Percentiles rank a stretch among this genome's conserved stretches.
phyloP scores from a whole-genome alignment of 345 rosid species.

The Geranium brycei region DNA sequence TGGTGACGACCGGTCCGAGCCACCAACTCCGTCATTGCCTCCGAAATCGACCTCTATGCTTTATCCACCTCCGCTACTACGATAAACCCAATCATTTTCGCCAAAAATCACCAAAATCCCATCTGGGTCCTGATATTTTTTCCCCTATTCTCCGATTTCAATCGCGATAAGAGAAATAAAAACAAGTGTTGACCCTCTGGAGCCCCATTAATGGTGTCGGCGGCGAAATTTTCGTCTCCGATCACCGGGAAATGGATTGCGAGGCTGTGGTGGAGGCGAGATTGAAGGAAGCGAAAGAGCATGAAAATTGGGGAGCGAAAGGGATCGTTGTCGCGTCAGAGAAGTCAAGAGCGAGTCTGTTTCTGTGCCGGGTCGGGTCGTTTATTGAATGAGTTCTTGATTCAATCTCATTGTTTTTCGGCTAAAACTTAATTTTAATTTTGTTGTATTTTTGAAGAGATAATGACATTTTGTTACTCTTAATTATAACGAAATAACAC shows the following conservation, averaged over 20 bases:
- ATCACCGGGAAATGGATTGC: not conserved
- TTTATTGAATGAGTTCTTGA: no score
- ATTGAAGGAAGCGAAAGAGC: not conserved
- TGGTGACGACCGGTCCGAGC: slow-evolving; percentile 43
- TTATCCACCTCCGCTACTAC: not conserved
- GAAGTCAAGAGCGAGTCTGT: not conserved
- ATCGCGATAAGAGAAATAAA: not conserved
- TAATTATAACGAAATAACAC: no score
- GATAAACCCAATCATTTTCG: not conserved
- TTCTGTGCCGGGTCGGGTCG: not conserved
- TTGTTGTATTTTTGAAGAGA: no score
- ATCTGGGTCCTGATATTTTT: not conserved
- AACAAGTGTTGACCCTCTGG: not conserved
- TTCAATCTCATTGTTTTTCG: no score
- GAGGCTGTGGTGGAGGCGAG: no score
- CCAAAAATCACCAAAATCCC: not conserved
- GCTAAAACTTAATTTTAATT: no score
- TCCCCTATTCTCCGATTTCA: no score
- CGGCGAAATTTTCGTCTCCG: not conserved
- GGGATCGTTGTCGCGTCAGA: not conserved
- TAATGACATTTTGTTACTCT: no score
- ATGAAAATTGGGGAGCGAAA: not conserved
- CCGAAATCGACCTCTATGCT: not conserved
- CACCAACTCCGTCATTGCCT: slow-evolving; percentile 26
- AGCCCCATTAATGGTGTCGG: not conserved